Base-by-base conservation (phyloP, 192 early-diverging fungal species). In the Backusella westeae region DNA sequence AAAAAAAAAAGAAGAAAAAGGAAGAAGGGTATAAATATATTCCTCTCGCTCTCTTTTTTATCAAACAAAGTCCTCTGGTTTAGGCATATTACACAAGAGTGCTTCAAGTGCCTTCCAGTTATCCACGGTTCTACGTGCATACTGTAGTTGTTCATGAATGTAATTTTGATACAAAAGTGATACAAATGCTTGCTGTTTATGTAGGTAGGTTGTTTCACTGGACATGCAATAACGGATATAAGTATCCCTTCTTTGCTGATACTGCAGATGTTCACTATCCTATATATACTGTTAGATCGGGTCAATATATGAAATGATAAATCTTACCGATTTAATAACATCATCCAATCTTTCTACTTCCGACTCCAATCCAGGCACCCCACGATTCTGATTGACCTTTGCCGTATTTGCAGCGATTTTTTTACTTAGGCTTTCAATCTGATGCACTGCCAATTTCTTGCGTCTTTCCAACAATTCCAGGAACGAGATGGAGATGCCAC, bases 161-260 rank as follows among this genome's bases (percentile, higher is more conserved):
- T 81, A 91, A 52, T 78, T 82, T 76, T 92, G 91, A 76, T 90
- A 92, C 67, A 90, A 80, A 46, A 79, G 66, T 7, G 88, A 86
- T 12, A 92, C 77, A 77, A 86, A 80, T 0, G 89, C 86, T 41
- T 88, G 84, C 66, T 88, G 88, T 78, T 90, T 87, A 77, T 92
- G 91, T 53, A 82, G 86, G 71, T 82, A 87, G 12, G 80, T 84
- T 15, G 90, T 80, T 72, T 92, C 91, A 75, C 83, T 76, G 81
- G 86, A 85, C 12, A 89, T 56, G 34, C 88, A 90, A 41, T 82
- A 84, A 34, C 86, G 86, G 68, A 90, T 67, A 63, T 87, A 77
- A 1, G 82, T 74, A 29, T 80, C 80, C 8, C 88, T 82, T 52
- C 81, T 79, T 41, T 74, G 79, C 68, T 90, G 91, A n/a, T 74